Conservation (phyloP, 2,329 filamentous ascomycete genomes). For the Fusarium avenaceum region DNA sequence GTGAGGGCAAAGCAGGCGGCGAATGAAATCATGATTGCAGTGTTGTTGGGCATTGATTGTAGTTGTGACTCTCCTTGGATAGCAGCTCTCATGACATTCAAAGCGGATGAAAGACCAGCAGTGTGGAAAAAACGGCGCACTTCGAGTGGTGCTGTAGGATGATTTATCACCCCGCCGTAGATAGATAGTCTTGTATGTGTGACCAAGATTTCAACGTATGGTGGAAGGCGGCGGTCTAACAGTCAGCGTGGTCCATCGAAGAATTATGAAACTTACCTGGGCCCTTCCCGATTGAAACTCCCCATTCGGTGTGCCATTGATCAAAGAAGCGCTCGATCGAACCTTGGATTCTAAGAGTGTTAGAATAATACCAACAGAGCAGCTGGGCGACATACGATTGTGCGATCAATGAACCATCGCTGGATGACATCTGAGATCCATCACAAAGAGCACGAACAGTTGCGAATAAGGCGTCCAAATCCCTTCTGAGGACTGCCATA, state of each 20-base stretch:
- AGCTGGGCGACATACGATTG: conserved; percentile 58
- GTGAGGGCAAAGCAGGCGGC: conserved; percentile 78
- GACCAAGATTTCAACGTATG: conserved; percentile 81
- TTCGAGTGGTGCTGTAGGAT: conserved; percentile 76
- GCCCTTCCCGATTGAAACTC: conserved; percentile 66
- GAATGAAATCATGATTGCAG: conserved; percentile 83
- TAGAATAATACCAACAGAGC: not conserved
- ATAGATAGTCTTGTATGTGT: conserved; percentile 81
- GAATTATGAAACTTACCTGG: conserved; percentile 55
- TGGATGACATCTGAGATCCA: conserved; percentile 62
- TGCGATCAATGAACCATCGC: conserved; percentile 66
- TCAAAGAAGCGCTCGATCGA: conserved; percentile 76
- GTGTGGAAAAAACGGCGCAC: conserved; percentile 81
- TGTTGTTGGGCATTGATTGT: conserved; percentile 83
- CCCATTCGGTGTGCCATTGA: conserved; percentile 75
- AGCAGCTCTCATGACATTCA: conserved; percentile 81
- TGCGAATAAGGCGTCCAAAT: conserved; percentile 71
- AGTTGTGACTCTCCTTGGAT: conserved; percentile 78
- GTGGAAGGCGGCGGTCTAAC: conserved; percentile 69
- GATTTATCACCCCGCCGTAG: conserved; percentile 80
- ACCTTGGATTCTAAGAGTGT: conserved; percentile 62
- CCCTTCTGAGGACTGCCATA: conserved; percentile 76
- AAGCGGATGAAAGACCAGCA: conserved; percentile 76
- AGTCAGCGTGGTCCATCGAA: not conserved
- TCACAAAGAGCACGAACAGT: conserved; percentile 72